Conservation (phyloP, 441 rosid species). For the Capsella rubella region DNA sequence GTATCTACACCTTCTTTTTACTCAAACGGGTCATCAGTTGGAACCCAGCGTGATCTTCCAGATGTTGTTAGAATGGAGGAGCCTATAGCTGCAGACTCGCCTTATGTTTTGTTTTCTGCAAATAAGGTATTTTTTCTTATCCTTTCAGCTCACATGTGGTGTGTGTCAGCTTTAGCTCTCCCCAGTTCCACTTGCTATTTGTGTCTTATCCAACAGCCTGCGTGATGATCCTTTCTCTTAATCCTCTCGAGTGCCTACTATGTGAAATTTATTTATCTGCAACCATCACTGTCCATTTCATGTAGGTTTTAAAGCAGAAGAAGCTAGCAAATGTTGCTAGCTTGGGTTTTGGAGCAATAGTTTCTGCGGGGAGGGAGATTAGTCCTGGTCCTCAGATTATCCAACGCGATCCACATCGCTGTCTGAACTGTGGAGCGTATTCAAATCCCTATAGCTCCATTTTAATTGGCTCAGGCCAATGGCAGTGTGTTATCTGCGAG, state of each 20-base stretch:
- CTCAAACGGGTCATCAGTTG: constrained; percentile 71
- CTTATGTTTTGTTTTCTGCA: constrained; percentile 82
- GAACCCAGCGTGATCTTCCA: constrained; percentile 64
- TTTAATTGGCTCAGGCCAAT: constrained; percentile 91
- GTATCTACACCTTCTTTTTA: constrained; percentile 85
- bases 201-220: constrained; percentile 16
- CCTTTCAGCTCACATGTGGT: constrained; percentile 30
- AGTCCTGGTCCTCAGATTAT: constrained; percentile 79
- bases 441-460: constrained; percentile 81
- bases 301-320: constrained; percentile 86
- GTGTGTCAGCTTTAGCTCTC: background rate
- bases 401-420: constrained; percentile 88
- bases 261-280: constrained; percentile 2
- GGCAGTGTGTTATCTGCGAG: constrained; percentile 90
- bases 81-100: constrained; percentile 54
- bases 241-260: constrained; percentile 2
- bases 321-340: constrained; percentile 87
- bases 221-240: background rate
- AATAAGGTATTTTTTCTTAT: constrained; percentile 64
- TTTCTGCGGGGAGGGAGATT: constrained; percentile 89
- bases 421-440: constrained; percentile 92
- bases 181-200: background rate
- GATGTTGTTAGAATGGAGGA: constrained; percentile 60
- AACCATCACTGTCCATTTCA: background rate
- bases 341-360: constrained; percentile 93